Base-by-base conservation (phyloP, 2,329 filamentous ascomycete species). In the Hypoxylon sp. region DNA sequence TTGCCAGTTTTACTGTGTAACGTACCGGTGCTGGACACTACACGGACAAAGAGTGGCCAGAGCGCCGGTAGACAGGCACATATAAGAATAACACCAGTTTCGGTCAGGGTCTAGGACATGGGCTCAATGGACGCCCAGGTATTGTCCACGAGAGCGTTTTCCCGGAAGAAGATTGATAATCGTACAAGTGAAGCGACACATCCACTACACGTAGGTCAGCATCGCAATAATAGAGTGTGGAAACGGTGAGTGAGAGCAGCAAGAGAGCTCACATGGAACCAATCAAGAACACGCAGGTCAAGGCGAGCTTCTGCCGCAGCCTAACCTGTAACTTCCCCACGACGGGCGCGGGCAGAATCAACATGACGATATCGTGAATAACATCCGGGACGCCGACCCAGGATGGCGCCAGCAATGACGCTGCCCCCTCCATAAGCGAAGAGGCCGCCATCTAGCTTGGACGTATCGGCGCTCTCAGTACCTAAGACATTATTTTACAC, bases 181-280 rank as follows among this genome's bases (percentile, higher is more conserved):
- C 65, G 68, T 23, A 70, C 50, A 39, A 70, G 61, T n/a, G 65
- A 65, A 12, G 62, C 65, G 16, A 70, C 51, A n/a, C 65, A 63
- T 14, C 68, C 65, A 30, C 67, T 67, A 41, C 4, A 29, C 14
- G 45, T 23, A 12, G n/a, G 41, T 29, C 45, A 47, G 58, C 5
- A 14, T 14, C 2, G 32, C 12, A 9, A 1, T 14, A 2, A 34
- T 34, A 3, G 3, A n/a, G 32, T 11, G 4, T 14, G 11, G 14
- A n/a, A 34, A 14, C 5, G 11, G 12, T n/a, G 12, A 34, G 27
- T 19, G 1, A 5, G 14, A 27, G 29, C 5, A 41, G 25, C 21
- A 16, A 27, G 27, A 23, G 8, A 25, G 14, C 67, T 61, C 45
- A 67, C 67, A 70, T 61, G 16, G 68, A 70, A 16, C 59, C 65